phyloP scores from a whole-genome alignment of 2,329 filamentous ascomycete species.

The Neopestalotiopsis rosae region DNA sequence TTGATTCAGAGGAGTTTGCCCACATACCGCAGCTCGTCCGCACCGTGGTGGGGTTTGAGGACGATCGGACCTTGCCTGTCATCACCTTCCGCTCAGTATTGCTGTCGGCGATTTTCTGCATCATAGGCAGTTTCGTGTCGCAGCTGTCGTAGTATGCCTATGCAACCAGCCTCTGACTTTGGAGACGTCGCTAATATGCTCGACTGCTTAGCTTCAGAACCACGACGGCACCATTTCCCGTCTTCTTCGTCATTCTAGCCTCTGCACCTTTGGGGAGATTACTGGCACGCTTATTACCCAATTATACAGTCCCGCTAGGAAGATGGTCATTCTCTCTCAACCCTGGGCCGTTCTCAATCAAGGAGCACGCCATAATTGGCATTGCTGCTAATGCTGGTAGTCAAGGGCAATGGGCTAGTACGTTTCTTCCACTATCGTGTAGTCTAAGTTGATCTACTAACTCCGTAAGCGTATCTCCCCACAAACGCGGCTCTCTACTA shows the following conservation, averaged over 20 bases:
- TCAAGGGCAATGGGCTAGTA: slow-evolving; percentile 16
- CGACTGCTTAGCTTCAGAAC: slow-evolving; percentile 55
- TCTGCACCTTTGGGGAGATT: slow-evolving; percentile 60
- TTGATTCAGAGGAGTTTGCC: slow-evolving; percentile 11
- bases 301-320: slow-evolving; percentile 52
- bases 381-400: slow-evolving; percentile 45
- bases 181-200: slow-evolving; percentile 41
- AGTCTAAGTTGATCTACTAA: not conserved
- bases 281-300: slow-evolving; percentile 55
- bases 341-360: slow-evolving; percentile 61
- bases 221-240: slow-evolving; percentile 61
- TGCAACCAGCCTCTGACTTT: not conserved
- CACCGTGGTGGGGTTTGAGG: slow-evolving; percentile 60
- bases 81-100: slow-evolving; percentile 66
- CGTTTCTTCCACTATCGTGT: not conserved
- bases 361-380: slow-evolving; percentile 63
- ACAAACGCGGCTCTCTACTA: slow-evolving; percentile 51
- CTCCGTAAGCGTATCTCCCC: not conserved
- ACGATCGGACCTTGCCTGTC: slow-evolving; percentile 60
- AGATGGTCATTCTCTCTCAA: slow-evolving; percentile 57
- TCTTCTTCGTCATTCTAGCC: slow-evolving; percentile 67
- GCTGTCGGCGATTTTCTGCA: slow-evolving; percentile 58
- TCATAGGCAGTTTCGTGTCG: slow-evolving; percentile 62
- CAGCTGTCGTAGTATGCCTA: slow-evolving; percentile 14
- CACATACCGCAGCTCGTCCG: slow-evolving; percentile 34